Evolutionary conservation across 768 basidiomycete genomes (phyloP).

Genomic region (Boletus edulis): DNA sequence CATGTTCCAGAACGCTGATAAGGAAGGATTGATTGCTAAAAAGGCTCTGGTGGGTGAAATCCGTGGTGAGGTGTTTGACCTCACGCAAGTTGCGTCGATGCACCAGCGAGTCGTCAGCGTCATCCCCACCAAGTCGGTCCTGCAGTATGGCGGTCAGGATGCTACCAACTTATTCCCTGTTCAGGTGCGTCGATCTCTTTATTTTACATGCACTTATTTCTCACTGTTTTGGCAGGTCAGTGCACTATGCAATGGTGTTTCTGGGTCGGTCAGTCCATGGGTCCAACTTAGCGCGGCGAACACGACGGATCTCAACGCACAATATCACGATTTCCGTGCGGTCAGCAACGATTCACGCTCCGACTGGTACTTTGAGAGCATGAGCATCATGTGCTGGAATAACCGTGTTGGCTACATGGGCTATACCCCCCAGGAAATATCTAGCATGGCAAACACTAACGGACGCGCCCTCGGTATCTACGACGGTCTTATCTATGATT

Average conservation of each 20-base stretch:
- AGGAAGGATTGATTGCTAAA: constrained; percentile 70
- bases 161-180: constrained; percentile 88
- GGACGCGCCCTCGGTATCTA: constrained; percentile 81
- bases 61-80: constrained; percentile 93
- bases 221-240: constrained; percentile 54
- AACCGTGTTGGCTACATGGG: constrained; percentile 88
- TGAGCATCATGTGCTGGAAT: constrained; percentile 91
- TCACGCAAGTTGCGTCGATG: constrained; percentile 60
- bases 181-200: constrained; percentile 52
- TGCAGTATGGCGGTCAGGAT: constrained; percentile 80
- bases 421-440: constrained; percentile 72
- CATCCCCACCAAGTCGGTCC: constrained; percentile 67
- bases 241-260: constrained; percentile 87
- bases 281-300: constrained; percentile 72
- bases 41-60: constrained; percentile 85
- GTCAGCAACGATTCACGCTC: constrained; percentile 87
- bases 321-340: constrained; percentile 96
- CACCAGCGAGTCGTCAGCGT: constrained; percentile 69
- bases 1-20: constrained; percentile 89
- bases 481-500: constrained; percentile 81
- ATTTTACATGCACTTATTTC: neutral
- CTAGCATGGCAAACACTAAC: constrained; percentile 55
- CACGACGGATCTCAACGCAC: constrained; percentile 67
- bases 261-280: constrained; percentile 80
- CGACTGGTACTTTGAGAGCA: constrained; percentile 96